Conservation (phyloP, 768 basidiomycete genomes). For the Suillus clintonianus region DNA sequence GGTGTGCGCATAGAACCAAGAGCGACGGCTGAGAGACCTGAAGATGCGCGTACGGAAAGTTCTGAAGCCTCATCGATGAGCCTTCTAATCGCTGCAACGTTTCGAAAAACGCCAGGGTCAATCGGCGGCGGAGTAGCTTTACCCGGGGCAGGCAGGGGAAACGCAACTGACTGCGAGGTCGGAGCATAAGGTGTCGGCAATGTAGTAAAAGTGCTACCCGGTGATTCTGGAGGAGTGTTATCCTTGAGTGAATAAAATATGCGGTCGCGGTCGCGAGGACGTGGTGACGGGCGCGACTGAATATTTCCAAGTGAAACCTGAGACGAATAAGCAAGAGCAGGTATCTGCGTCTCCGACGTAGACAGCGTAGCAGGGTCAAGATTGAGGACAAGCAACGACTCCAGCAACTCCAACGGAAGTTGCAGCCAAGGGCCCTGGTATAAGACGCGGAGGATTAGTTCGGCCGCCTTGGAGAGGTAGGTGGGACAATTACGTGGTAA, state of each 20-base stretch:
- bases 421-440: slow-evolving; percentile 88
- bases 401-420: slow-evolving; percentile 82
- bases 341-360: slow-evolving; percentile 44
- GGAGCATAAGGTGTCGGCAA: slow-evolving; percentile 34
- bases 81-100: slow-evolving; percentile 69
- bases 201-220: slow-evolving; percentile 36
- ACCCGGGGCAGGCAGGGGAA: slow-evolving; percentile 58
- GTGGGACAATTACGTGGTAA: slow-evolving; percentile 67
- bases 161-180: slow-evolving; percentile 40
- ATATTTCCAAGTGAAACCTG: slow-evolving; percentile 10
- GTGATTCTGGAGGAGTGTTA: slow-evolving; percentile 48
- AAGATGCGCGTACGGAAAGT: slow-evolving; percentile 83
- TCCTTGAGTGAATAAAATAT: slow-evolving; percentile 45
- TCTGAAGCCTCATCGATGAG: slow-evolving; percentile 91
- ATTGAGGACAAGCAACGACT: slow-evolving; percentile 78
- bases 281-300: slow-evolving; percentile 22
- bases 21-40: slow-evolving; percentile 76
- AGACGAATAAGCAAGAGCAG: slow-evolving; percentile 23
- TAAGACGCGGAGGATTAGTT: slow-evolving; percentile 1
- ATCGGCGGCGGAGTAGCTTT: slow-evolving; percentile 83
- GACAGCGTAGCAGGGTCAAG: slow-evolving; percentile 68
- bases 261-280: slow-evolving; percentile 42
- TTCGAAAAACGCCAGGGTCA: slow-evolving; percentile 85
- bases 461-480: not conserved
- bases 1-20: slow-evolving; percentile 62